A percentile compares a stretch with the other conserved stretches of the same genome.
Conservation (phyloP, 305 asterid species). For the Withania somnifera region DNA sequence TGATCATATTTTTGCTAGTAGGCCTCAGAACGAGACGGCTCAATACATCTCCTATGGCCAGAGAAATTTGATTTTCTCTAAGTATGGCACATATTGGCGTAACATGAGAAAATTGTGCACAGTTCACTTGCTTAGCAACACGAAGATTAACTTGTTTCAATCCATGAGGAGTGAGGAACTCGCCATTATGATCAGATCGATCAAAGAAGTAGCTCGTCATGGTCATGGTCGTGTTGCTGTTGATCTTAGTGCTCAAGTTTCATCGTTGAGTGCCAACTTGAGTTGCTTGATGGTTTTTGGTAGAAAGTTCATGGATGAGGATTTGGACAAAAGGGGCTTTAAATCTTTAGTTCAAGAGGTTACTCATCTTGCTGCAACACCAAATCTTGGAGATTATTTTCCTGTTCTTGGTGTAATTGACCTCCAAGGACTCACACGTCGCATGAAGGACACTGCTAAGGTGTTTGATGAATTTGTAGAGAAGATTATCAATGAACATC, state of each 20-base stretch:
- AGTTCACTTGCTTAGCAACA: conserved; percentile 7
- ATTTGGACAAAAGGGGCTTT: conserved; percentile 44
- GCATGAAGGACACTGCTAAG: conserved; percentile 28
- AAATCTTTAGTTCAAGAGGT: conserved; percentile 36
- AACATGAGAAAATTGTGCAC: conserved; percentile 12
- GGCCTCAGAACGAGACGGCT: conserved; percentile 15
- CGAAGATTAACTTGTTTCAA: conserved; percentile 8
- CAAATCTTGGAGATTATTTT: conserved; percentile 45
- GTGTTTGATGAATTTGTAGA: conserved; percentile 42
- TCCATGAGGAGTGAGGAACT: conserved; percentile 37
- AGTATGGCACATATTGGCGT: conserved; percentile 16
- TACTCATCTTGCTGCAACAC: conserved; percentile 23
- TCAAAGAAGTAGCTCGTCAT: conserved; percentile 1
- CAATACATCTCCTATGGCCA: conserved; percentile 12
- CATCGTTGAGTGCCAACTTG: conserved; percentile 31
- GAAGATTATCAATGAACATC: conserved; percentile 45
- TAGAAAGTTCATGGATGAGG: conserved; percentile 40
- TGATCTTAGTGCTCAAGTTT: conserved; percentile 34
- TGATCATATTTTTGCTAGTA: conserved; percentile 15
- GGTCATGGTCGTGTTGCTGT: conserved; percentile 12
- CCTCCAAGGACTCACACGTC: conserved; percentile 42
- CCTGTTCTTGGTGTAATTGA: conserved; percentile 43
- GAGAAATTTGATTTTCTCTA: conserved; percentile 5
- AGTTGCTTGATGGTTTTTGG: conserved; percentile 54
- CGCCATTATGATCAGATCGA: conserved; percentile 16